Percentiles rank a stretch among this genome's conserved stretches.
Evolutionary conservation across 768 basidiomycete species (phyloP).

Genomic region (Trametes gibbosa): DNA sequence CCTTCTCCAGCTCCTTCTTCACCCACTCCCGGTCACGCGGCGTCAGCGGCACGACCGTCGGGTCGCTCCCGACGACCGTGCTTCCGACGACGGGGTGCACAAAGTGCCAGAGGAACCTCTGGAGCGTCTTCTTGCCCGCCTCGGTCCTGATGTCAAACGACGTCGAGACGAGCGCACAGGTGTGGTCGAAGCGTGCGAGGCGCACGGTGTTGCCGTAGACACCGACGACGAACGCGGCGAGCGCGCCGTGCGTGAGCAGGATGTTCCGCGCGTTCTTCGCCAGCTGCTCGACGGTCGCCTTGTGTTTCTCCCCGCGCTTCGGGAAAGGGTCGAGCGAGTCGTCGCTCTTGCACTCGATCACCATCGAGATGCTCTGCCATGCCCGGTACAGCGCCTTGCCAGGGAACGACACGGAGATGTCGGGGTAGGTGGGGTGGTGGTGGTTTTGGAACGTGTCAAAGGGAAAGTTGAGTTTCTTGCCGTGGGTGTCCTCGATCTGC

Average conservation of each 20-base stretch:
- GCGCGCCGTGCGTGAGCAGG: constrained; percentile 7
- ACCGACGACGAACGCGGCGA: constrained; percentile 13
- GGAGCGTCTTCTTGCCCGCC: not conserved
- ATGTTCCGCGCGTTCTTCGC: constrained; percentile 14
- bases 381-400: not conserved
- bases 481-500: not conserved
- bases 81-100: not conserved
- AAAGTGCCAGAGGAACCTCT: constrained; percentile 15
- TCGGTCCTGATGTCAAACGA: not conserved
- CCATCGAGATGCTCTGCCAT: constrained; percentile 10
- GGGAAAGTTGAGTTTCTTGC: not conserved
- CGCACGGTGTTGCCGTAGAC: constrained; percentile 10
- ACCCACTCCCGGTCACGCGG: not conserved
- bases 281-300: constrained; percentile 1
- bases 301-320: not conserved
- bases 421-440: constrained; percentile 3
- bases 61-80: not conserved
- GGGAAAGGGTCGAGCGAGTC: not conserved
- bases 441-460: not conserved
- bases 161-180: constrained; percentile 7
- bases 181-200: constrained; percentile 17
- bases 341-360: constrained; percentile 5
- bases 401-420: constrained; percentile 1
- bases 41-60: not conserved
- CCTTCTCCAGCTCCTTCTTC: not conserved